phyloP scores from a whole-genome alignment of 352 stramenopile genomes.

The Pythium dissimile region DNA sequence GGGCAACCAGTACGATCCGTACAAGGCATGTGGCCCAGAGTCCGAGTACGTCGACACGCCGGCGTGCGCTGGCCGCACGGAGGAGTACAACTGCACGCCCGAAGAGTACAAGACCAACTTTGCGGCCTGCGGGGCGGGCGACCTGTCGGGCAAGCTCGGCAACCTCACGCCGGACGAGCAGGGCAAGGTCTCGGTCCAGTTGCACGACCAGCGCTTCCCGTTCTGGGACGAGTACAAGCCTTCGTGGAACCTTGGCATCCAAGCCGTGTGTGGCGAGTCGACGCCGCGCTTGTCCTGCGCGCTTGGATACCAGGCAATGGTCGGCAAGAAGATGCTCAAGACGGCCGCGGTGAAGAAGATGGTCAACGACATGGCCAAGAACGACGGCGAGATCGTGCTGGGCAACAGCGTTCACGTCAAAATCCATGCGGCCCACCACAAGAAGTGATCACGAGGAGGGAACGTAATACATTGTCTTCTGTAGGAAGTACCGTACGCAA shows the following conservation, averaged over 20 bases:
- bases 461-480: too few relatives aligned
- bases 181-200: not conserved
- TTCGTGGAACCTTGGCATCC: conserved; percentile 23
- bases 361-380: not conserved
- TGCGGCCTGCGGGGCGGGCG: conserved; percentile 15
- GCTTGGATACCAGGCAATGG: not conserved
- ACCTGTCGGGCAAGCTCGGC: conserved; percentile 26
- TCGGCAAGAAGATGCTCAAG: not conserved
- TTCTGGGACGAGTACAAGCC: not conserved
- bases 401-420: not conserved
- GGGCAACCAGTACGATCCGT: conserved; percentile 28
- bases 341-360: not conserved
- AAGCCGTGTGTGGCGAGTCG: conserved; percentile 15
- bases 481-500: too few relatives aligned
- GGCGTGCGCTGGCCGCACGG: not conserved
- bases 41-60: conserved; percentile 16
- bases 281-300: conserved; percentile 21
- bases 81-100: conserved; percentile 19
- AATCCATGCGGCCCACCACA: not conserved
- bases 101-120: conserved; percentile 4
- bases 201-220: conserved; percentile 6
- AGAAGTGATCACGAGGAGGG: too few relatives aligned
- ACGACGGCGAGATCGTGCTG: not conserved
- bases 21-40: conserved; percentile 17
- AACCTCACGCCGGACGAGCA: conserved; percentile 14